A percentile compares a stretch with the other conserved stretches of the same genome.
These are phyloP conservation scores for Ceratobasidium sp. DNA, from an alignment of 1,284 basidiomycete genomes.

Conservation along the genomic window DNA sequence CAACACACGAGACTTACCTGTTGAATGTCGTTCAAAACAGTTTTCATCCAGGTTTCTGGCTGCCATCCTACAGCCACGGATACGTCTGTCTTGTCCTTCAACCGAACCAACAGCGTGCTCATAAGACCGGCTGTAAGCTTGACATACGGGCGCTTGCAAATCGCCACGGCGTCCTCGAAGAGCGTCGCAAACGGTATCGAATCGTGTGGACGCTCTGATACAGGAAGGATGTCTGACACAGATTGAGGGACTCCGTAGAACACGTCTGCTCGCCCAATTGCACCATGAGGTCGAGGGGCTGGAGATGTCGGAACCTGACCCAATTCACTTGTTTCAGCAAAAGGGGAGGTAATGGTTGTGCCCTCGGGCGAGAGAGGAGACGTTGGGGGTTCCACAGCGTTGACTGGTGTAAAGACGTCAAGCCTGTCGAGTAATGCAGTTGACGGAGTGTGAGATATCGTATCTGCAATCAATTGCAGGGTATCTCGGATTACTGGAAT, in stretches of 20 bases:
- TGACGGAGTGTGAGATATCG: slow-evolving; percentile 60
- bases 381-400: neutral
- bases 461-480: slow-evolving; percentile 61
- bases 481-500: slow-evolving; percentile 52
- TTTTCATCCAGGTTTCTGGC: slow-evolving; percentile 49
- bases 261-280: slow-evolving; percentile 16
- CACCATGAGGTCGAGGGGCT: neutral
- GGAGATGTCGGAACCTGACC: neutral
- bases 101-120: slow-evolving; percentile 57
- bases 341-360: neutral
- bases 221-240: neutral
- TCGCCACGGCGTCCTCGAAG: slow-evolving; percentile 61
- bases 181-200: slow-evolving; percentile 61
- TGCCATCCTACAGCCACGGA: slow-evolving; percentile 57
- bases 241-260: slow-evolving; percentile 9
- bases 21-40: slow-evolving; percentile 46
- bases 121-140: slow-evolving; percentile 60
- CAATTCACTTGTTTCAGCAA: neutral
- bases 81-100: slow-evolving; percentile 49
- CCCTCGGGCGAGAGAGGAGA: slow-evolving; percentile 13
- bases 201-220: slow-evolving; percentile 15
- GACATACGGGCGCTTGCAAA: slow-evolving; percentile 62
- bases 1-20: slow-evolving; percentile 45
- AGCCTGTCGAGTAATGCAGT: slow-evolving; percentile 36
- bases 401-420: neutral